Base-by-base conservation (phyloP, 2,329 filamentous ascomycete genomes). In the Clonostachys byssicola region DNA sequence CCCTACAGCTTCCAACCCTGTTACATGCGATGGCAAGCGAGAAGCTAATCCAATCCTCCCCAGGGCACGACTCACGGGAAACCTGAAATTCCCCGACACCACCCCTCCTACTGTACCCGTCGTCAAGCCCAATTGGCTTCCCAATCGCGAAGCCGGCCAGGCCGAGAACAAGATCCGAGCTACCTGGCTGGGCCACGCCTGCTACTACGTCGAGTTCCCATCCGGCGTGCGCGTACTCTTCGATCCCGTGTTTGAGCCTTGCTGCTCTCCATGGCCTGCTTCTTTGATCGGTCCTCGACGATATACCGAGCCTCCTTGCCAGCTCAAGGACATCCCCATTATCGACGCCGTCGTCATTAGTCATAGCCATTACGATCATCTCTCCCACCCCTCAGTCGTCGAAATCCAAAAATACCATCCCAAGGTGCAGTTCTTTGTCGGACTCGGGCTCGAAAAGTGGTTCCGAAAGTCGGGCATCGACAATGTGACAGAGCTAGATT, bases 121-220 rank as follows among this genome's bases (percentile, higher is more conserved):
- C 16, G 77, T 75, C 47, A 79, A 77, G 51, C 88, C 90, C 0
- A 59, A 73, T 5, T 92, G 92, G 64, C 74, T 89, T 10, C 66
- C 80, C 2, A 71, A 71, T 13, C 80, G 88, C 47, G 36, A 39
- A n/a, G 36, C 77, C 18, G 42, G 17, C 42, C 23, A 30, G 10
- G 23, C 23, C 23, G 23, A 30, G 23, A 30, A 30, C 23, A 39
- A 39, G 36, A 39, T 97, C 20, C 83, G 91, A 46, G 89, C 92
- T 34, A 97, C 92, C 39, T 96, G 92, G 92, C 82, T 97, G 3
- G 92, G 92, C 35, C 92, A 97, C 65, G 92, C 92, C 5, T 96
- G 91, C 71, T 96, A 91, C 71, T 92, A 89, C 59, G 82, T 95
- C 56, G 92, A 96, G 65, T 96, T 92, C 58, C 90, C 91, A 2